phyloP scores from a whole-genome alignment of 371 early-diverging fungal species.

The Lichtheimia corymbifera region DNA sequence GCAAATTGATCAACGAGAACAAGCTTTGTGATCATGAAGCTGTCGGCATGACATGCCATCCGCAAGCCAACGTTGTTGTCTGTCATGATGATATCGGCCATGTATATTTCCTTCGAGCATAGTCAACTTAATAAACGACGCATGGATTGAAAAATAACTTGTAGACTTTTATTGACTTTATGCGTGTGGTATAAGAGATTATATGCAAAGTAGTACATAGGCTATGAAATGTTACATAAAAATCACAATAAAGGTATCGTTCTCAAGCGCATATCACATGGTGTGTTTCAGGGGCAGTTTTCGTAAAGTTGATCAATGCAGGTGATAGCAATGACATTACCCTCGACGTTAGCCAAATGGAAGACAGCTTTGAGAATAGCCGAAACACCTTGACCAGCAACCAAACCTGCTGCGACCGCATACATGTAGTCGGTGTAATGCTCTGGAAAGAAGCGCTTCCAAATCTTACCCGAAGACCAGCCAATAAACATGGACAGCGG shows the following conservation, averaged over 20 bases:
- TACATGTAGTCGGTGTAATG: constrained; percentile 55
- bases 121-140: constrained; percentile 3
- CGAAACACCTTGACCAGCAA: constrained; percentile 77
- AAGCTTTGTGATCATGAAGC: constrained; percentile 63
- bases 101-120: constrained; percentile 54
- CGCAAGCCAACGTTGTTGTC: constrained; percentile 76
- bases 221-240: too few species aligned
- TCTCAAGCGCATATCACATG: too few species aligned
- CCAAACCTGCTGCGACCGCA: constrained; percentile 67
- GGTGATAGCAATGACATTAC: constrained; percentile 27
- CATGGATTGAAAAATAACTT: too few species aligned
- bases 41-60: constrained; percentile 74
- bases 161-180: too few species aligned
- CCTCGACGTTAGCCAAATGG: constrained; percentile 36
- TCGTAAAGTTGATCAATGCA: constrained; percentile 31
- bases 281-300: constrained; percentile 34
- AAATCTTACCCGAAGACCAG: constrained; percentile 51
- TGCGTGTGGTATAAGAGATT: too few species aligned
- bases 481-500: constrained; percentile 67
- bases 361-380: constrained; percentile 66
- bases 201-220: too few species aligned
- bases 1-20: constrained; percentile 30
- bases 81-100: constrained; percentile 68
- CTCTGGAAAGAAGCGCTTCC: constrained; percentile 44
- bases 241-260: too few species aligned